Evolutionary conservation across 1,139 yeast genomes (phyloP), one percentile per base, ranked within the genome.

Genomic region (Scheffersomyces illinoinensis): DNA sequence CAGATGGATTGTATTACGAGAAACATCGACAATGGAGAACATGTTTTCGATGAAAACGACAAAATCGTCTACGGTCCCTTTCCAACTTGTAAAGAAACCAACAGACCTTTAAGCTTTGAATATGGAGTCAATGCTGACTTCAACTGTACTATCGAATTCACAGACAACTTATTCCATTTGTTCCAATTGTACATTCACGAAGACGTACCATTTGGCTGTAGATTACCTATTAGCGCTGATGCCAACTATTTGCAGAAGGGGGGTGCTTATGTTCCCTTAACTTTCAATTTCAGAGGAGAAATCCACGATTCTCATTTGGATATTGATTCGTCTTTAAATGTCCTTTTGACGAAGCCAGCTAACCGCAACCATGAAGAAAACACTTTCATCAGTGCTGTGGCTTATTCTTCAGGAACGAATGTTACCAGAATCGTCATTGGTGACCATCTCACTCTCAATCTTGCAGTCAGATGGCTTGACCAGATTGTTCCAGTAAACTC

Each of bases 141-240:
- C 58, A 84, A 84, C 63, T 90, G 96, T 69, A 86, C 93, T 1
- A 77, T 90, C 52, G 76, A 76, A 8, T 79, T 90, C 57, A 79
- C 84, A n/a, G 95, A 90, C 70, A 90, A 87, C 65, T 71, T 85
- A 56, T 90, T 84, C 68, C 96, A 90, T 67, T 72, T 89, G 60
- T 88, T 90, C 71, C 95, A 90, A 73, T 76, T 89, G 56, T 89
- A 89, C 68, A 78, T 90, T 57, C 96, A 90, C 69, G 90, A 89
- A 70, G 96, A 90, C 70, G 88, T 83, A 3, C 96, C 96, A 33
- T 86, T 87, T 68, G 83, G 90, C 59, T 90, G 96, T 71, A 78
- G 90, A 59, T 66, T 88, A 26, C 89, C 90, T 3, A 65, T 83
- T 53, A 76, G 83, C 59, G 76, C 79, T 12, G 83, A 82, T 57